Evolutionary conservation across 805 yeast genomes (phyloP).

Genomic region (Vanderwaltozyma verrucispora): DNA sequence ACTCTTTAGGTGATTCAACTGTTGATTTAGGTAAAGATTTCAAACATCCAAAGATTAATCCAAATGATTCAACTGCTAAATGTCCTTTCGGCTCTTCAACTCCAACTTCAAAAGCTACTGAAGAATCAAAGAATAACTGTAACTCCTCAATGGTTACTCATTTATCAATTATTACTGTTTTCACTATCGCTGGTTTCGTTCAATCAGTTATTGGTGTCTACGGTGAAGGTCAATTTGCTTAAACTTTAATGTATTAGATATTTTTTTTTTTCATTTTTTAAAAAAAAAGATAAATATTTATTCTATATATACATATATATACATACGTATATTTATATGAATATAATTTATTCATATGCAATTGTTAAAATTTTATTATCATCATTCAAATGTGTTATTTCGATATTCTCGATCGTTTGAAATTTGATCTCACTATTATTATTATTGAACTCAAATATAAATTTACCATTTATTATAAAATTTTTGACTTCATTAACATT

Average conservation of each 20-base stretch:
- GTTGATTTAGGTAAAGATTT: slow-evolving; percentile 19
- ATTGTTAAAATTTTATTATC: slow-evolving; percentile 16
- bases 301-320: background rate
- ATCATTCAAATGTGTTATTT: slow-evolving; percentile 37
- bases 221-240: slow-evolving; percentile 25
- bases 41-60: slow-evolving; percentile 4
- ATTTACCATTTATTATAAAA: slow-evolving; percentile 36
- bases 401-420: slow-evolving; percentile 59
- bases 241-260: background rate
- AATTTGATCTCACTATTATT: slow-evolving; percentile 45
- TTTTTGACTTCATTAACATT: background rate
- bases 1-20: slow-evolving; percentile 14
- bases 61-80: slow-evolving; percentile 5
- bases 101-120: slow-evolving; percentile 1
- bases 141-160: slow-evolving; percentile 9
- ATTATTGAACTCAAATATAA: slow-evolving; percentile 53
- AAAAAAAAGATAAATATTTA: background rate
- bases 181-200: slow-evolving; percentile 16
- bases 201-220: slow-evolving; percentile 26
- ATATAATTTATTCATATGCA: background rate
- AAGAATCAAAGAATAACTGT: slow-evolving; percentile 2
- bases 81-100: slow-evolving; percentile 10
- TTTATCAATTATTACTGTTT: slow-evolving; percentile 9
- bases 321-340: no score
- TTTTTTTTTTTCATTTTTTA: background rate